Base-by-base conservation (phyloP, 805 yeast genomes). In the Kodamaea laetipori region DNA sequence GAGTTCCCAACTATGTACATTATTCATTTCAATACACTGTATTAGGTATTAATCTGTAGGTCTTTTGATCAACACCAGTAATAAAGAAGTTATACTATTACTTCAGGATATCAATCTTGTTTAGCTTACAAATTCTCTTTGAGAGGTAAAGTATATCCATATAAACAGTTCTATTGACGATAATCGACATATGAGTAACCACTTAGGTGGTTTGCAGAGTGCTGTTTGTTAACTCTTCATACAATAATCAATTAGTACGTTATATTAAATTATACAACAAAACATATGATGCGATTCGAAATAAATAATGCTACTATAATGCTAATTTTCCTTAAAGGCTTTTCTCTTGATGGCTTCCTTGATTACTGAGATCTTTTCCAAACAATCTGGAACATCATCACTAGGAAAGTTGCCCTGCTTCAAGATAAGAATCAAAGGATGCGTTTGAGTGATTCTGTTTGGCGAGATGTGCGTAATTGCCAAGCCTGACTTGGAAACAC, bases 401-500 rank as follows among this genome's bases (percentile, higher is more conserved):
- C 63, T 55, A 35, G 72, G 70, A 53, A 71, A 71, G 49, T 69
- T 66, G 15, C 74, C 75, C 50, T 68, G 71, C 45, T 65, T 67
- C 51, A 71, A 60, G 16, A 69, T 62, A 47, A 66, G 62, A 10
- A 66, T 57, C 72, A 57, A 82, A 26, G 84, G 81, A 51, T 78
- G 79, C 2, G 92, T 84, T 59, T 80, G 81, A 43, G 86, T 82
- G 44, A 79, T 78, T 57, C 88, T 80, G 45, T 78, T 75, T 28
- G 94, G 90, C 3, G 90, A 86, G 41, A 92, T 82, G 55, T 89
- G 89, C 19, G 95, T 86, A 13, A 92, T 76, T 35, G 80, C 80
- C 47, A 77, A 74, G 16, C 96, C 97, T 43, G 78, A 73, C 53
- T 83, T 83, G 34, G 90, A 84, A 30, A 92, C 63, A 46, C 95